A percentile compares a stretch with the other conserved stretches of the same genome.
Conservation (phyloP, 768 basidiomycete species). For the Hypholoma fasciculare region DNA sequence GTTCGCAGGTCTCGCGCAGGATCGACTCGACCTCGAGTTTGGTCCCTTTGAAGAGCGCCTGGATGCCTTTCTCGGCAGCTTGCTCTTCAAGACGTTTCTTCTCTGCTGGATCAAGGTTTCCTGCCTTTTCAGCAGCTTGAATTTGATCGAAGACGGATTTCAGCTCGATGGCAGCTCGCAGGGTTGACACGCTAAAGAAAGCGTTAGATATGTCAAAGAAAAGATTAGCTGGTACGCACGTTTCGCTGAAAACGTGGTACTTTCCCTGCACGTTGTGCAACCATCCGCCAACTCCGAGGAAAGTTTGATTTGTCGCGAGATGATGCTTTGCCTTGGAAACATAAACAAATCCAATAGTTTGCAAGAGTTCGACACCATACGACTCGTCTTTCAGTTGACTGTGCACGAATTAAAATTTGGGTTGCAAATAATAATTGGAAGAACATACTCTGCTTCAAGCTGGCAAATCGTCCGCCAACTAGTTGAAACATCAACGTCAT, state of each 20-base stretch:
- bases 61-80: conserved; percentile 90
- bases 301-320: conserved; percentile 68
- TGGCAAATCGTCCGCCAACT: conserved; percentile 80
- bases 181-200: conserved; percentile 67
- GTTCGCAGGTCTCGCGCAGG: conserved; percentile 85
- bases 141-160: conserved; percentile 92
- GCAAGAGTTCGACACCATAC: conserved; percentile 83
- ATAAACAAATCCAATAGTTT: conserved; percentile 88
- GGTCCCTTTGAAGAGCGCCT: conserved; percentile 92
- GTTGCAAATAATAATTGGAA: not conserved
- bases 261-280: conserved; percentile 90
- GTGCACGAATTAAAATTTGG: not conserved
- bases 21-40: conserved; percentile 92
- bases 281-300: conserved; percentile 91
- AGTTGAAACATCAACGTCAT: conserved; percentile 65
- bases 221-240: conserved; percentile 48
- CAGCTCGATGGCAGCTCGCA: conserved; percentile 85
- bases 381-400: conserved; percentile 85
- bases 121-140: conserved; percentile 85
- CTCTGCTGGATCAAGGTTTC: conserved; percentile 76
- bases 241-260: conserved; percentile 92
- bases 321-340: conserved; percentile 80
- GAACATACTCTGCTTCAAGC: conserved; percentile 78
- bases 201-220: conserved; percentile 2
- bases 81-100: conserved; percentile 85